phyloP scores from a whole-genome alignment of 23 red algal species.

The Gracilaria domingensis region DNA sequence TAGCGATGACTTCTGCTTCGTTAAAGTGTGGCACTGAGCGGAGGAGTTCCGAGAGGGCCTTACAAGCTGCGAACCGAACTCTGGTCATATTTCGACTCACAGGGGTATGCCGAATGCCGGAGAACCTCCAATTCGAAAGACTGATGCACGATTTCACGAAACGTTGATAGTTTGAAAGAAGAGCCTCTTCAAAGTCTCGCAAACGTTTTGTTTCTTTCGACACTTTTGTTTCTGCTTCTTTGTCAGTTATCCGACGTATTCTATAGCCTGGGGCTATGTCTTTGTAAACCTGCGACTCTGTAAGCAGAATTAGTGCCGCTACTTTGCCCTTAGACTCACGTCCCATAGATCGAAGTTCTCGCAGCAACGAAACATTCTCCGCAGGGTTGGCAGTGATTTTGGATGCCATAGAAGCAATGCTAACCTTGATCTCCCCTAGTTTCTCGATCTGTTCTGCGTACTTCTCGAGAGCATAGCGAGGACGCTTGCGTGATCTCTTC shows the following conservation, averaged over 20 bases:
- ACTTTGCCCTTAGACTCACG: conserved; percentile 9
- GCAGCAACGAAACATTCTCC: conserved; percentile 32
- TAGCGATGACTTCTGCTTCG: conserved; percentile 34
- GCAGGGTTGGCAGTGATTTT: conserved; percentile 48
- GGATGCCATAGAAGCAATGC: conserved; percentile 56
- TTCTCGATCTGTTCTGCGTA: conserved; percentile 40
- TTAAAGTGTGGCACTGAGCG: conserved; percentile 73
- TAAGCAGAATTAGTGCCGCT: conserved; percentile 67
- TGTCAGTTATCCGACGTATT: conserved; percentile 59
- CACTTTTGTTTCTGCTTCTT: conserved; percentile 66
- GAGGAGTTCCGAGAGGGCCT: conserved; percentile 48
- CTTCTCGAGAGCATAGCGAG: conserved; percentile 25
- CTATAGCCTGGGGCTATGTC: conserved; percentile 62
- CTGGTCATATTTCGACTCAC: conserved; percentile 29
- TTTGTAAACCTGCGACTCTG: conserved; percentile 69
- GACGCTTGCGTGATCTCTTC: conserved; percentile 10
- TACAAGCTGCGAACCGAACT: conserved; percentile 55
- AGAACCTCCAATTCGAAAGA: conserved; percentile 41
- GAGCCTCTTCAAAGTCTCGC: conserved; percentile 63
- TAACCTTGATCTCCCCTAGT: conserved; percentile 32
- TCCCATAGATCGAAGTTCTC: conserved; percentile 41
- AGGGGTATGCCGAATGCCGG: conserved; percentile 2
- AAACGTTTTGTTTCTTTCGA: conserved; percentile 60
- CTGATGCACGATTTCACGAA: conserved; percentile 64
- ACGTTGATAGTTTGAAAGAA: conserved; percentile 42